A percentile compares a stretch with the other conserved stretches of the same genome.
Conservation (phyloP, 108 stramenopile species). For the Stephanodiscus minutulus region DNA sequence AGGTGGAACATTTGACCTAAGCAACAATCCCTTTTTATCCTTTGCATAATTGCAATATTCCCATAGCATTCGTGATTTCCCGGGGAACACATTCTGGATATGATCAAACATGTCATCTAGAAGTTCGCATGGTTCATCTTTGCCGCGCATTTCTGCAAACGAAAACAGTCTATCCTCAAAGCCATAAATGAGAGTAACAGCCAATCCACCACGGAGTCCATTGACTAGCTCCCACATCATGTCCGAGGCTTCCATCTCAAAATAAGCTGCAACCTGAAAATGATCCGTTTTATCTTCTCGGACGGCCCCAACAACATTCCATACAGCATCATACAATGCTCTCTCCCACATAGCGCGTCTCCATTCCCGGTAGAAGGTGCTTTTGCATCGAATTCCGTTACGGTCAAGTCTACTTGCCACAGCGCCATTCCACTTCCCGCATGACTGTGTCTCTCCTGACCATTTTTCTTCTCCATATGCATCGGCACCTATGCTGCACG, state of each 20-base stretch:
- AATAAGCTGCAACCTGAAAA: slow-evolving; percentile 74
- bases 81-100: slow-evolving; percentile 58
- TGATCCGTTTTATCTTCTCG: slow-evolving; percentile 72
- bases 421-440: slow-evolving; percentile 86
- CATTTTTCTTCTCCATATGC: slow-evolving; percentile 71
- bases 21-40: slow-evolving; percentile 56
- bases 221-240: slow-evolving; percentile 82
- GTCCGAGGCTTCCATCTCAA: slow-evolving; percentile 78
- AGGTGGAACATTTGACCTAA: slow-evolving; percentile 51
- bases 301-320: slow-evolving; percentile 72
- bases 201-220: slow-evolving; percentile 68
- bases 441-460: slow-evolving; percentile 74
- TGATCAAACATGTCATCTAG: slow-evolving; percentile 73
- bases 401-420: slow-evolving; percentile 64
- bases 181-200: slow-evolving; percentile 79
- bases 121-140: slow-evolving; percentile 57
- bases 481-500: slow-evolving; percentile 62
- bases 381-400: slow-evolving; percentile 62
- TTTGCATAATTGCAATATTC: slow-evolving; percentile 81
- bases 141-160: slow-evolving; percentile 61
- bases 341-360: slow-evolving; percentile 84
- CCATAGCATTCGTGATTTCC: slow-evolving; percentile 47
- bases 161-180: slow-evolving; percentile 85
- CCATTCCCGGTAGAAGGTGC: slow-evolving; percentile 84
- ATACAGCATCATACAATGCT: slow-evolving; percentile 66